Evolutionary conservation across 2,329 filamentous ascomycete genomes (phyloP).

Genomic region (Pestalotiopsis sp.): DNA sequence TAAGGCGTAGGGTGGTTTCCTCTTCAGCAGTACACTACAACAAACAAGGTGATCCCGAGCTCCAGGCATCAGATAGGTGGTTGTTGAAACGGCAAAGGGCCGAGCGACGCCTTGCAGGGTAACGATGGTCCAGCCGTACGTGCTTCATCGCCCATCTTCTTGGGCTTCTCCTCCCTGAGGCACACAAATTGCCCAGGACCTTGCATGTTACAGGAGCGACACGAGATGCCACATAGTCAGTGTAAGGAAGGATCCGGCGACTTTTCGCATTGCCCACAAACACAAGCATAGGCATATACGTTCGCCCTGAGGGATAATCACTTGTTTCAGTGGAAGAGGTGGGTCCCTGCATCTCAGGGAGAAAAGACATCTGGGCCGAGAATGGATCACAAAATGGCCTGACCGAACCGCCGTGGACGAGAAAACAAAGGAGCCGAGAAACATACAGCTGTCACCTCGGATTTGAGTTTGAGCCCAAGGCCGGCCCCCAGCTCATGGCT

Average conservation of each 20-base stretch:
- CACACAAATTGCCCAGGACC: neutral
- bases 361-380: neutral
- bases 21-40: neutral
- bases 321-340: neutral
- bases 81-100: neutral
- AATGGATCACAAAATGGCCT: neutral
- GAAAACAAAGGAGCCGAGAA: neutral
- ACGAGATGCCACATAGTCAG: neutral
- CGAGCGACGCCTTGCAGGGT: neutral
- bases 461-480: neutral
- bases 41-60: neutral
- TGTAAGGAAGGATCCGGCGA: neutral
- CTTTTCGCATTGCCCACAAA: neutral
- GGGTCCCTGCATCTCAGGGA: neutral
- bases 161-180: no score
- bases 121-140: no score
- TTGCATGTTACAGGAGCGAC: neutral
- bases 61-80: neutral
- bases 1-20: neutral
- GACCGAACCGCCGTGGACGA: neutral
- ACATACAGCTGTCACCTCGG: slow-evolving; percentile 1
- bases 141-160: no score
- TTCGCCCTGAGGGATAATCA: neutral
- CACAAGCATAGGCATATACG: neutral
- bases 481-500: neutral